Conservation (phyloP, 2,329 filamentous ascomycete genomes). For the Trichoderma atroviride region DNA sequence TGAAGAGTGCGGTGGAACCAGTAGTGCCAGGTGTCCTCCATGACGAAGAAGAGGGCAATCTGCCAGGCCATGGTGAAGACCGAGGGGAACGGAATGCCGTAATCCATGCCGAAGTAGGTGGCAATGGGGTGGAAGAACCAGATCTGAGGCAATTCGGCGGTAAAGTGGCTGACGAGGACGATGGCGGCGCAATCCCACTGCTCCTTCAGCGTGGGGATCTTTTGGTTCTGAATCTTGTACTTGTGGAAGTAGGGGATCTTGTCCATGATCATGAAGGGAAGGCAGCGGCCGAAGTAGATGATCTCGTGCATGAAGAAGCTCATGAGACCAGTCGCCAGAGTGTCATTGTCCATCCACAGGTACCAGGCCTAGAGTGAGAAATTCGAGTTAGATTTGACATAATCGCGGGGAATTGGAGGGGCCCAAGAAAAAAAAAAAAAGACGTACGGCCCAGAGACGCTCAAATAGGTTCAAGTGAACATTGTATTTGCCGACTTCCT, state of each 20-base stretch:
- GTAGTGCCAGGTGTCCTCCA: constrained; percentile 99
- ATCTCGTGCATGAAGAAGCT: constrained; percentile 93
- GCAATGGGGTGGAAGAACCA: constrained; percentile 99
- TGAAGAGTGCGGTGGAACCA: constrained; percentile 92
- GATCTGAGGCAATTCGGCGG: constrained; percentile 96
- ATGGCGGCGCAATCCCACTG: constrained; percentile 93
- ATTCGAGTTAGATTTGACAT: background rate
- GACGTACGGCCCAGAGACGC: constrained; percentile 80
- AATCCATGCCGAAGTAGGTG: constrained; percentile 86
- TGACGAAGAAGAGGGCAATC: constrained; percentile 89
- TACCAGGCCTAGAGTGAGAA: constrained; percentile 71
- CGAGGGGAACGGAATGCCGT: constrained; percentile 85
- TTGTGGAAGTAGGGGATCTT: constrained; percentile 82
- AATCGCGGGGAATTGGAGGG: background rate
- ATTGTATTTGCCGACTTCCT: constrained; percentile 72
- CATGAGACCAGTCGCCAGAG: constrained; percentile 94
- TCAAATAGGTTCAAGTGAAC: constrained; percentile 84
- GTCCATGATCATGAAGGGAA: constrained; percentile 95
- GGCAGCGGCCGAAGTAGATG: constrained; percentile 87
- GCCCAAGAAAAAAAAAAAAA: background rate
- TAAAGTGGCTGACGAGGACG: constrained; percentile 94
- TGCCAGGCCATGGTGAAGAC: constrained; percentile 86
- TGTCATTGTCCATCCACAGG: constrained; percentile 96
- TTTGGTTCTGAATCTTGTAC: constrained; percentile 91
- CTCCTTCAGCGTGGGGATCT: constrained; percentile 89